Percentiles rank a stretch among this genome's conserved stretches.
These are phyloP conservation scores for Diplogelasinospora grovesii DNA, from an alignment of 495 filamentous ascomycete species.

Conservation along the genomic window DNA sequence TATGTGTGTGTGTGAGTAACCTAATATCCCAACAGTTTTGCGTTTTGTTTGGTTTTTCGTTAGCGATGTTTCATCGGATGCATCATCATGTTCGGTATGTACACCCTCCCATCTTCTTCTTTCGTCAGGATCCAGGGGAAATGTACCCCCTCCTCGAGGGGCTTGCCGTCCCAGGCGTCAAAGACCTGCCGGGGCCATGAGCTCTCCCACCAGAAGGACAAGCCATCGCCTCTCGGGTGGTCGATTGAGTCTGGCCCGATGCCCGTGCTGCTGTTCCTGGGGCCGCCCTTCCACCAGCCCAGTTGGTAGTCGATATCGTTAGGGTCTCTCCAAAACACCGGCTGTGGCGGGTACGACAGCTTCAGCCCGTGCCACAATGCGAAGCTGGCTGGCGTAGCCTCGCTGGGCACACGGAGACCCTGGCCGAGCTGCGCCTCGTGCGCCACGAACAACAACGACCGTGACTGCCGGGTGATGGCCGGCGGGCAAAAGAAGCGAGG, in stretches of 20 bases:
- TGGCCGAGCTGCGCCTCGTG: conserved; percentile 25
- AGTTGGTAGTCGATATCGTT: conserved; percentile 14
- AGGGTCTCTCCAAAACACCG: conserved; percentile 20
- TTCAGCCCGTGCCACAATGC: conserved; percentile 38
- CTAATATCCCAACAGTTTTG: no score
- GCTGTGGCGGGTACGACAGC: conserved; percentile 31
- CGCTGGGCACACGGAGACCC: conserved; percentile 25
- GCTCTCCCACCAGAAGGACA: conserved; percentile 30
- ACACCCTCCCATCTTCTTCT: conserved; percentile 18
- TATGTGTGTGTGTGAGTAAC: no score
- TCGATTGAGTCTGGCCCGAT: conserved; percentile 16
- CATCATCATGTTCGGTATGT: conserved; percentile 24
- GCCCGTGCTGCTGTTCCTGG: conserved; percentile 16
- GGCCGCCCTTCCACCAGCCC: conserved; percentile 32
- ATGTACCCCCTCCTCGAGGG: conserved; percentile 3
- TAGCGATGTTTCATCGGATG: conserved; percentile 31
- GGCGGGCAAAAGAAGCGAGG: conserved; percentile 30
- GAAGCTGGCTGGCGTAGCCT: conserved; percentile 33
- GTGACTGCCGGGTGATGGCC: conserved; percentile 23
- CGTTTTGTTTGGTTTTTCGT: no score
- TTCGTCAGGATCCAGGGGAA: conserved; percentile 20
- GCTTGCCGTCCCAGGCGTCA: conserved; percentile 18
- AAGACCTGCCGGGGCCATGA: conserved; percentile 19
- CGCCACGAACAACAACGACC: conserved; percentile 19
- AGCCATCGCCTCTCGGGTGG: conserved; percentile 20